phyloP scores from a whole-genome alignment of 2,329 filamentous ascomycete species.

The Lachnellula occidentalis region DNA sequence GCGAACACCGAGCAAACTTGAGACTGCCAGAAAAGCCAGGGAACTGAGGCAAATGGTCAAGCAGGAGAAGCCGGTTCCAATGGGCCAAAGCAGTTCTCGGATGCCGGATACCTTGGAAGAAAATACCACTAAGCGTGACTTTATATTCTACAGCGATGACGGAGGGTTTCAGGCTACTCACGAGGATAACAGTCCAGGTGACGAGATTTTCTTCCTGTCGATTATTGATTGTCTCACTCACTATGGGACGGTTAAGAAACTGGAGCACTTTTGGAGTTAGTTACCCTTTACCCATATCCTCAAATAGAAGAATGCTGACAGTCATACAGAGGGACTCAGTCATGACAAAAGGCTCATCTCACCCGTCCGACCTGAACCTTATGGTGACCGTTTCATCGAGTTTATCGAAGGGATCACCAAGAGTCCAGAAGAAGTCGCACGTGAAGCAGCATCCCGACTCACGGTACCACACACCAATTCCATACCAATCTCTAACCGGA shows the following conservation, averaged over 20 bases:
- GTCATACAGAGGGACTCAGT: conserved; percentile 63
- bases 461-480: conserved; percentile 24
- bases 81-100: conserved; percentile 73
- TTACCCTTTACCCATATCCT: background rate
- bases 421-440: conserved; percentile 75
- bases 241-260: conserved; percentile 89
- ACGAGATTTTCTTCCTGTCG: conserved; percentile 95
- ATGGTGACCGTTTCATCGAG: conserved; percentile 88
- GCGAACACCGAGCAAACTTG: conserved; percentile 87
- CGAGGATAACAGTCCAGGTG: conserved; percentile 75
- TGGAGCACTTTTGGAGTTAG: conserved; percentile 84
- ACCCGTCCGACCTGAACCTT: conserved; percentile 81
- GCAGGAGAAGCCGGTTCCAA: conserved; percentile 85
- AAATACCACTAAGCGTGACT: conserved; percentile 61
- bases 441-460: conserved; percentile 43
- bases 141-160: conserved; percentile 90
- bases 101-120: conserved; percentile 89
- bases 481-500: conserved; percentile 18
- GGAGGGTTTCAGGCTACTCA: conserved; percentile 91
- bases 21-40: conserved; percentile 83
- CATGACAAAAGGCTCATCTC: conserved; percentile 84
- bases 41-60: conserved; percentile 91
- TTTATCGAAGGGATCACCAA: conserved; percentile 91
- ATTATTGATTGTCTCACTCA: conserved; percentile 98
- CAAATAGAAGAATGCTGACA: conserved; percentile 15